Evolutionary conservation across 2,329 filamentous ascomycete genomes (phyloP).

Genomic region (Pyricularia pennisetigena): DNA sequence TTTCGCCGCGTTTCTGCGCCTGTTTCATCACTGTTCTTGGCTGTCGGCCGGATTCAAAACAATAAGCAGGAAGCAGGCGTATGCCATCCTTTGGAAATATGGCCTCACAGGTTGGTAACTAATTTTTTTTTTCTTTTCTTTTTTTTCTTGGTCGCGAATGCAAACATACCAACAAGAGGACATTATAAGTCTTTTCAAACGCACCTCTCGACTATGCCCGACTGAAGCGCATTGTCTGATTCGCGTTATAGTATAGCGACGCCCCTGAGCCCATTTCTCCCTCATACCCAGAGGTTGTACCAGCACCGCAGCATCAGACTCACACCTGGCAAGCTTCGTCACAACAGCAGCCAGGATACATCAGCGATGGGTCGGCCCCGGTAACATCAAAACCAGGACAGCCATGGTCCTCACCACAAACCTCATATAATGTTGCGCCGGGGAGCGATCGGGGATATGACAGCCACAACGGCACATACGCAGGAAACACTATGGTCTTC

Average conservation of each 20-base stretch:
- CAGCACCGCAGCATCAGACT: background rate
- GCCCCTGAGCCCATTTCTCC: slow-evolving; percentile 6
- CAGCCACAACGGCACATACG: background rate
- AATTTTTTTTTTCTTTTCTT: background rate
- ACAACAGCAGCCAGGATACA: background rate
- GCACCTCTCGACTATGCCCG: background rate
- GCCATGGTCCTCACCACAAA: background rate
- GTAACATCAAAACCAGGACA: background rate
- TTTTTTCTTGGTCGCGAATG: background rate
- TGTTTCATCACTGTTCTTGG: background rate
- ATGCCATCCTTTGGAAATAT: background rate
- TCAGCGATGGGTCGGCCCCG: background rate
- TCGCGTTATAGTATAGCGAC: background rate
- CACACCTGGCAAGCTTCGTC: background rate
- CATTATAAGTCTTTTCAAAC: background rate
- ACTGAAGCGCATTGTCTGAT: background rate
- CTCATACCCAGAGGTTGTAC: slow-evolving; percentile 6
- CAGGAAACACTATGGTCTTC: background rate
- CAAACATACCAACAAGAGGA: background rate
- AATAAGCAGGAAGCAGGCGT: background rate
- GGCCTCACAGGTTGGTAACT: background rate
- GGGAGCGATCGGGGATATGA: background rate
- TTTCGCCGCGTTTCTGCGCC: background rate
- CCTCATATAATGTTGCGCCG: background rate
- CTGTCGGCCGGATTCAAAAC: background rate